Conservation (phyloP, 768 basidiomycete genomes). For the Tricholoma sp. region DNA sequence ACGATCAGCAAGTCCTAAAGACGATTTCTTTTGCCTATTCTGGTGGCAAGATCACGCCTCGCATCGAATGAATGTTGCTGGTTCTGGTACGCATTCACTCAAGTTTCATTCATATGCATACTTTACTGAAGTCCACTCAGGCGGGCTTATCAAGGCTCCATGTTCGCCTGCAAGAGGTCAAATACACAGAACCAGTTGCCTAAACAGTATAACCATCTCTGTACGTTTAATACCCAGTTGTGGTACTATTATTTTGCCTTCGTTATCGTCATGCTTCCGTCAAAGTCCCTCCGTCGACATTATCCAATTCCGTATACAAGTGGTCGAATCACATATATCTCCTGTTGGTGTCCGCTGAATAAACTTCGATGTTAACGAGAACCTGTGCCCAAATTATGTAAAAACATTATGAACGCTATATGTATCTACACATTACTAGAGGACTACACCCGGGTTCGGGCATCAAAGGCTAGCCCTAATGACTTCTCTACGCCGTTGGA, state of each 20-base stretch:
- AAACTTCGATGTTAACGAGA: background rate
- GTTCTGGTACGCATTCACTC: background rate
- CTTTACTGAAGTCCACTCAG: background rate
- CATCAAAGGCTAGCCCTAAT: too few species aligned
- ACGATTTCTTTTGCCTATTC: constrained; percentile 10
- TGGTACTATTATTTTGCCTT: background rate
- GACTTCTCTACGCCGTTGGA: too few species aligned
- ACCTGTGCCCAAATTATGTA: background rate
- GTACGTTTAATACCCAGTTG: background rate
- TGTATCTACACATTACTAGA: too few species aligned
- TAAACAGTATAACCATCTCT: background rate
- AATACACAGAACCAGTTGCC: background rate
- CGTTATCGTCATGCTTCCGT: background rate
- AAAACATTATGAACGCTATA: too few species aligned
- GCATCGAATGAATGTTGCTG: constrained; percentile 4
- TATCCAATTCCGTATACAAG: background rate
- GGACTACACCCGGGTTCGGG: too few species aligned
- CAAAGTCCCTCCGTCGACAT: background rate
- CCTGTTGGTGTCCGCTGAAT: background rate
- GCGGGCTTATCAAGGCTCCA: background rate
- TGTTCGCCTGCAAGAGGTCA: background rate
- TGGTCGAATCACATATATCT: background rate
- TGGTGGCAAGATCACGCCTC: constrained; percentile 3
- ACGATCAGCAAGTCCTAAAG: constrained; percentile 6
- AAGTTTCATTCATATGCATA: background rate